Percentiles rank a stretch among this genome's conserved stretches.
These are phyloP conservation scores for Aegilops bicornis DNA, from an alignment of 176 grass and related monocot species.

Conservation along the genomic window DNA sequence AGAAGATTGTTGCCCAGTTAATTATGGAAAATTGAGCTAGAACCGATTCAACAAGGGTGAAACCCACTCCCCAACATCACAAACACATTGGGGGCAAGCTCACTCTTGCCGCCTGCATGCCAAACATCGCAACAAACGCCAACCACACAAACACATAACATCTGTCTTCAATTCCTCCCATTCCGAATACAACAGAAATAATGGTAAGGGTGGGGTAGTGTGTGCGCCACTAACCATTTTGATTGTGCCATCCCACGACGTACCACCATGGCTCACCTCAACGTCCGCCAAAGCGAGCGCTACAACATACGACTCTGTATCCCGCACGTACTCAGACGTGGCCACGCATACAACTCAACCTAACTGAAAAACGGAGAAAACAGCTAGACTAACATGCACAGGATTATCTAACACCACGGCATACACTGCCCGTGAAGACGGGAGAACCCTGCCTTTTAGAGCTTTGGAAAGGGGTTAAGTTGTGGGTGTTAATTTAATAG, in stretches of 20 bases:
- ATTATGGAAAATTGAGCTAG: too few relatives aligned
- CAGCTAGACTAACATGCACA: background rate
- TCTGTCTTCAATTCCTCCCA: background rate
- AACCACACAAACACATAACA: too few relatives aligned
- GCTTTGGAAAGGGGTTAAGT: background rate
- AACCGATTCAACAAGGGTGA: too few relatives aligned
- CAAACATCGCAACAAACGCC: too few relatives aligned
- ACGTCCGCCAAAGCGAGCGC: background rate
- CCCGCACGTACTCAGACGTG: background rate
- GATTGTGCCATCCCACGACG: background rate
- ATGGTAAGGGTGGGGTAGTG: background rate
- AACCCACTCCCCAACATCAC: too few relatives aligned
- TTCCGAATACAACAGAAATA: background rate
- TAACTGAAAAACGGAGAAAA: background rate
- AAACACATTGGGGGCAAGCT: too few relatives aligned
- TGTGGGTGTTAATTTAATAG: background rate
- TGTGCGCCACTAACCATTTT: background rate
- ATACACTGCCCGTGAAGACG: background rate
- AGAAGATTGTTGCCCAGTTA: background rate
- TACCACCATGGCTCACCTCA: background rate
- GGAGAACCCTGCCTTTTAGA: background rate
- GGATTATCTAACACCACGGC: too few relatives aligned
- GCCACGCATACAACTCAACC: background rate
- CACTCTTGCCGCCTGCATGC: too few relatives aligned
- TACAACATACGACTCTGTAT: background rate